Evolutionary conservation across 306 rosid genomes (phyloP).

Genomic region (Purshia tridentata): DNA sequence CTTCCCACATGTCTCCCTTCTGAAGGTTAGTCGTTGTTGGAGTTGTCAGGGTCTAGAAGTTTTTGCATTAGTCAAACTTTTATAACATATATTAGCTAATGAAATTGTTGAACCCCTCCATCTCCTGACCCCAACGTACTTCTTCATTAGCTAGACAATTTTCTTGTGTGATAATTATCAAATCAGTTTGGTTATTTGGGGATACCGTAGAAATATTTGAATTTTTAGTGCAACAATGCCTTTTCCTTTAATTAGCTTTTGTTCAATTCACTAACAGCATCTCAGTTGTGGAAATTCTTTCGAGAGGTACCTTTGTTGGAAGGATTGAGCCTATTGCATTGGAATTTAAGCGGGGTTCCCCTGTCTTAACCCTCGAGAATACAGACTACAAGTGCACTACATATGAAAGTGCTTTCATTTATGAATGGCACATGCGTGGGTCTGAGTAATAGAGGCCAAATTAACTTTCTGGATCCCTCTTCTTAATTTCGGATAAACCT

Average conservation of each 20-base stretch:
- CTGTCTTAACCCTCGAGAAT: background rate
- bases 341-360: background rate
- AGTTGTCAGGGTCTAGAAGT: background rate
- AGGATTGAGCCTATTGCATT: background rate
- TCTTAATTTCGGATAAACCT: background rate
- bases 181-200: background rate
- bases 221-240: background rate
- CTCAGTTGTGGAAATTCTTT: background rate
- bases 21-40: slow-evolving; percentile 52
- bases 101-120: slow-evolving; percentile 7
- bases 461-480: background rate
- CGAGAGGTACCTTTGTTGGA: background rate
- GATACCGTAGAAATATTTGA: background rate
- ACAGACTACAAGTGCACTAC: background rate
- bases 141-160: background rate
- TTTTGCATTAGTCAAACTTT: background rate
- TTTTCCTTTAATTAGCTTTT: background rate
- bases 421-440: background rate
- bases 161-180: background rate
- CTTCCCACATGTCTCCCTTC: slow-evolving; percentile 43
- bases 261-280: background rate
- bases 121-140: background rate
- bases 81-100: background rate
- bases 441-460: background rate
- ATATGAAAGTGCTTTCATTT: background rate